Base-by-base conservation (phyloP, 176 grass and related monocot genomes). In the Oryza glumipatula region DNA sequence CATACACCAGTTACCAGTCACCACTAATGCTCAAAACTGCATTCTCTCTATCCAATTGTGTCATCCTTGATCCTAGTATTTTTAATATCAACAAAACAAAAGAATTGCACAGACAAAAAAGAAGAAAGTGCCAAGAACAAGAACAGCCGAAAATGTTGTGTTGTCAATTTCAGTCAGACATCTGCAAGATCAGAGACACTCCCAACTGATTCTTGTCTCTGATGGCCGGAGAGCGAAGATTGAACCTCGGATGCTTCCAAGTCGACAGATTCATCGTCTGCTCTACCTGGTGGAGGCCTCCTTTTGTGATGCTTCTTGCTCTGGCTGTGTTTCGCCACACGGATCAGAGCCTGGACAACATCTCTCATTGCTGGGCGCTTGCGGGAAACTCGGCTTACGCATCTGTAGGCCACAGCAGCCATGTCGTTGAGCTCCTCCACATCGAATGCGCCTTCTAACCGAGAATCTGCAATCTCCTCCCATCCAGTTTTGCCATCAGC, bases 391-490 rank as follows among this genome's bases (percentile, higher is more conserved):
- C 81, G 76, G 65, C 78, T 94, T 58, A 96, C 84, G 2, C 96
- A 99, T 86, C 78, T 89, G 93, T 96, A 94, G 58, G 96, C 96
- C 21, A 90, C 63, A 5, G 86, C 72, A 72, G 93, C 83, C 32
- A 99, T 82, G 65, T 96, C 88, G 16, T 99, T 94, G 78, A 99
- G 84, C 65, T 99, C 96, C 68, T 88, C 89, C 39, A 83, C 54
- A 22, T 98, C 87, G 41, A 95, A 98, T 54, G 73, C 73, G 15
- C 93, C 91, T 88, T 90, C 82, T 76, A 99, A 56, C 33, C 76
- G 74, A 44, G 89, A 85, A 21, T 99, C 96, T 0, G 89, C 93
- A 16, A 99, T 88, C 78, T 99, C 96, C 65, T 99, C 93, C 96
- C 96, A 99, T 5, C 96, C 96, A 54, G 81, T 89, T 78, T 74